A percentile compares a stretch with the other conserved stretches of the same genome.
These are phyloP conservation scores for Fusarium proliferatum DNA, from an alignment of 2,329 filamentous ascomycete genomes.

Conservation along the genomic window DNA sequence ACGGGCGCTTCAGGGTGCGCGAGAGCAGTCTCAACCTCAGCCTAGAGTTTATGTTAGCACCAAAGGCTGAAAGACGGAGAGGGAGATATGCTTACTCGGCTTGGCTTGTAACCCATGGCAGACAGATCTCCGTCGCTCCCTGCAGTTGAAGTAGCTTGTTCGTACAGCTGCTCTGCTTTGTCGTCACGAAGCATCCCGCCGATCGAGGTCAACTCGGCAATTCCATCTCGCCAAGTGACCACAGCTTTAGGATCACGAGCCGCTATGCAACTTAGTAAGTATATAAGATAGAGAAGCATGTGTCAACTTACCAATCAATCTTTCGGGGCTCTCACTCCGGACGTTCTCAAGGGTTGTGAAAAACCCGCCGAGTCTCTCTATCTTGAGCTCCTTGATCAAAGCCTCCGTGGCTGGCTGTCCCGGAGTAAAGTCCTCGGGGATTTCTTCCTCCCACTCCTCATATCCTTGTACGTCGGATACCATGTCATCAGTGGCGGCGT, in stretches of 20 bases:
- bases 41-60: slow-evolving; percentile 1
- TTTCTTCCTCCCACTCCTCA: not conserved
- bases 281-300: not conserved
- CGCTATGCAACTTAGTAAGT: not conserved
- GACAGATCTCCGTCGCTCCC: not conserved
- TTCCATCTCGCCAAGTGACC: not conserved
- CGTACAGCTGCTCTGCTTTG: not conserved
- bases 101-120: not conserved
- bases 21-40: not conserved
- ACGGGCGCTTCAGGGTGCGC: not conserved
- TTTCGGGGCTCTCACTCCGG: not conserved
- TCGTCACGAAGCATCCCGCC: not conserved
- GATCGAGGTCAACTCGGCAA: not conserved
- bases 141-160: not conserved
- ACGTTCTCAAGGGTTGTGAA: not conserved
- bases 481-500: not conserved
- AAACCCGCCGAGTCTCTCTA: not conserved
- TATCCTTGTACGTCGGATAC: not conserved
- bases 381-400: not conserved
- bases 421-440: not conserved
- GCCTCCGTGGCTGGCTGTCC: not conserved
- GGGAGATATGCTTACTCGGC: not conserved
- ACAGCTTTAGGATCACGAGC: not conserved
- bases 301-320: slow-evolving; percentile 1
- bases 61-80: not conserved